phyloP scores from a whole-genome alignment of 495 filamentous ascomycete species.

The Aspergillus panamensis region DNA sequence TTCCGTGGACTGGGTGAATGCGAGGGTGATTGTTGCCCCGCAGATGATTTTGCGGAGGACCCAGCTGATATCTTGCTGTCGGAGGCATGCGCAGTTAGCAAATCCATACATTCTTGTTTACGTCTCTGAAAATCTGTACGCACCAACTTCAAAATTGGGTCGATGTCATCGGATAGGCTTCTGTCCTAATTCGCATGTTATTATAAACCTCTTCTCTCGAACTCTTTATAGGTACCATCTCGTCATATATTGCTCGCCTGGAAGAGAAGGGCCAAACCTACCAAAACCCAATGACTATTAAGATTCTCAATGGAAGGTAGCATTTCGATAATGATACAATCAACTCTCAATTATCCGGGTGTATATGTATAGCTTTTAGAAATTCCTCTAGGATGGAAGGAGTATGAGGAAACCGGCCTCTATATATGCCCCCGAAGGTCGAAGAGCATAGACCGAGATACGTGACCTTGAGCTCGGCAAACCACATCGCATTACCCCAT shows the following conservation, averaged over 20 bases:
- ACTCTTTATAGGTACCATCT: background rate
- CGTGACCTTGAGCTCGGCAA: no score
- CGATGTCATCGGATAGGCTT: background rate
- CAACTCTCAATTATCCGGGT: background rate
- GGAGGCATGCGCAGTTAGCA: background rate
- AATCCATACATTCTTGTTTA: background rate
- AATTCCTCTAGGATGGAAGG: no score
- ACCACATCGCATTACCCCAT: no score
- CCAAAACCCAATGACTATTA: background rate
- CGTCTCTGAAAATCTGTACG: background rate
- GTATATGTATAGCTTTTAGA: no score
- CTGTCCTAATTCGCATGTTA: background rate
- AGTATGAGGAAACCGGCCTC: no score
- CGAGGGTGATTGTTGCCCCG: background rate
- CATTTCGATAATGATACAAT: background rate
- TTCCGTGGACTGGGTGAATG: background rate
- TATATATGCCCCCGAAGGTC: no score
- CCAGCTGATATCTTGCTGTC: constrained; percentile 8
- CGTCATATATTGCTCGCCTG: no score
- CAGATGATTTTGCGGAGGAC: background rate
- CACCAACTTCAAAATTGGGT: background rate
- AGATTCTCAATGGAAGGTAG: background rate
- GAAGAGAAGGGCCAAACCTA: background rate
- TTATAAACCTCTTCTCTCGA: background rate
- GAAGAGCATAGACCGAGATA: no score